Conservation (phyloP, 2,329 filamentous ascomycete genomes). For the Fusarium devonianum region DNA sequence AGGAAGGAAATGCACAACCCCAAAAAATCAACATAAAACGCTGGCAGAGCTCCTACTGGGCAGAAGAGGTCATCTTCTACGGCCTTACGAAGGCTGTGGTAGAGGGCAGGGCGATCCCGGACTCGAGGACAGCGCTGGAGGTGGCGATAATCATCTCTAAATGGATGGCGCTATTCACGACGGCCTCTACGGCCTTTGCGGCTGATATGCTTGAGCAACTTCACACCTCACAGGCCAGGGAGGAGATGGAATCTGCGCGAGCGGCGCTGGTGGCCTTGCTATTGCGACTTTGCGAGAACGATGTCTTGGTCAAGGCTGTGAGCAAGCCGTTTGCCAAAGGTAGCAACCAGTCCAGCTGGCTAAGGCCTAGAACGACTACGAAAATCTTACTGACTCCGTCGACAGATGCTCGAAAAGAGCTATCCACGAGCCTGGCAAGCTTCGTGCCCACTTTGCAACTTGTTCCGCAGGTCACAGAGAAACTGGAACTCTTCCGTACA, state of each 20-base stretch:
- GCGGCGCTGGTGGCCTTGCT: slow-evolving; percentile 71
- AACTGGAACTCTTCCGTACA: slow-evolving; percentile 65
- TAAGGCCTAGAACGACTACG: neutral
- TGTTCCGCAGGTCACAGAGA: slow-evolving; percentile 60
- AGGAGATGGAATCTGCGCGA: slow-evolving; percentile 67
- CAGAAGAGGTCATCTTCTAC: slow-evolving; percentile 93
- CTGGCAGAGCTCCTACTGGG: slow-evolving; percentile 65
- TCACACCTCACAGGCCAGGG: slow-evolving; percentile 53
- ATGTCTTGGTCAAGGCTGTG: slow-evolving; percentile 61
- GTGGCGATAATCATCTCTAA: slow-evolving; percentile 59
- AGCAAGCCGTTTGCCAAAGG: slow-evolving; percentile 61
- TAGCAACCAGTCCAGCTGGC: slow-evolving; percentile 36
- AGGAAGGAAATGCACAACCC: slow-evolving; percentile 32
- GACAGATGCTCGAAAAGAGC: slow-evolving; percentile 55
- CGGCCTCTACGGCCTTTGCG: slow-evolving; percentile 57
- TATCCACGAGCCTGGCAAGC: slow-evolving; percentile 58
- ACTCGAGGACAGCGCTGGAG: slow-evolving; percentile 56
- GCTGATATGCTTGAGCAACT: slow-evolving; percentile 57
- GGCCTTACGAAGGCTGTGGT: slow-evolving; percentile 88
- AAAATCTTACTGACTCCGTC: slow-evolving; percentile 18
- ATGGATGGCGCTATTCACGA: slow-evolving; percentile 67
- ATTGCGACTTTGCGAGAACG: slow-evolving; percentile 67
- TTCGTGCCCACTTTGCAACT: slow-evolving; percentile 67
- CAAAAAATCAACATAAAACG: slow-evolving; percentile 39
- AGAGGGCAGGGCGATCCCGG: slow-evolving; percentile 57